phyloP scores from a whole-genome alignment of 2,329 filamentous ascomycete species.

The Microthyrium microscopicum region DNA sequence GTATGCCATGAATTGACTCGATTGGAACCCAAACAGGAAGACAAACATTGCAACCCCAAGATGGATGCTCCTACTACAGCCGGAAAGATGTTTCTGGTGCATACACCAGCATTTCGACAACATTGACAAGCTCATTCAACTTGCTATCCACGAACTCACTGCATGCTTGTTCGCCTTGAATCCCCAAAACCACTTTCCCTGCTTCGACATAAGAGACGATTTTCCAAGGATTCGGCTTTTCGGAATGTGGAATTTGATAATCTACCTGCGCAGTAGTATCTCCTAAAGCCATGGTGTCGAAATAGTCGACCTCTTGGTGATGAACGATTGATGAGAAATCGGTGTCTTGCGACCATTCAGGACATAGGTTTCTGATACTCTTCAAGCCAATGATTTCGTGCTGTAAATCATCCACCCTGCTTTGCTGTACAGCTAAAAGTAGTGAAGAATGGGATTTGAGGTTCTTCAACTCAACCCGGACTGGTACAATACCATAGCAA shows the following conservation, averaged over 20 bases:
- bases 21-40: too few species aligned
- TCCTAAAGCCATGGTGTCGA: slow-evolving; percentile 36
- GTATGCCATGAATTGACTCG: too few species aligned
- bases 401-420: slow-evolving; percentile 17
- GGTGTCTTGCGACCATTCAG: slow-evolving; percentile 15
- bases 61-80: too few species aligned
- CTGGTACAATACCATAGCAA: slow-evolving; percentile 50
- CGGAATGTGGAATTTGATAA: slow-evolving; percentile 36
- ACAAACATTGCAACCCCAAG: too few species aligned
- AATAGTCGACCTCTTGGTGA: slow-evolving; percentile 32
- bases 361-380: slow-evolving; percentile 20
- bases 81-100: too few species aligned
- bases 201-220: slow-evolving; percentile 42
- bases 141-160: slow-evolving; percentile 2
- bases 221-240: slow-evolving; percentile 33
- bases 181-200: slow-evolving; percentile 37
- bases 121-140: slow-evolving; percentile 4
- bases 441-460: slow-evolving; percentile 25
- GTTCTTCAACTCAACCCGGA: slow-evolving; percentile 39
- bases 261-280: slow-evolving; percentile 25
- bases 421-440: slow-evolving; percentile 19
- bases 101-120: too few species aligned
- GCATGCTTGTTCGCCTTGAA: slow-evolving; percentile 36
- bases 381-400: slow-evolving; percentile 22
- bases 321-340: slow-evolving; percentile 25